Conservation (phyloP, 106 monocot genomes). For the Xerophyta viscosa region DNA sequence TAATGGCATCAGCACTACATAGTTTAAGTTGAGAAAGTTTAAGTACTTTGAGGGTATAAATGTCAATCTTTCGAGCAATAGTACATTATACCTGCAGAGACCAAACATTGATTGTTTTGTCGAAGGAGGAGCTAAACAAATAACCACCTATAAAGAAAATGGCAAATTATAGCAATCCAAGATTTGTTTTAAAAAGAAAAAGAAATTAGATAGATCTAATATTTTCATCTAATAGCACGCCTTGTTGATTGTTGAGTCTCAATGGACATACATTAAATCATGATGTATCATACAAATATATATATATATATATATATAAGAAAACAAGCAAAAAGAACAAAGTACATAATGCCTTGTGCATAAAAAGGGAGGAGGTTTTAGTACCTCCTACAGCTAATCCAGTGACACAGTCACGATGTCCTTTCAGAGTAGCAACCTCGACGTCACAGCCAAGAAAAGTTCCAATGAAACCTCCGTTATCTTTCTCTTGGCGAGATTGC, state of each 20-base stretch:
- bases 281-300: no score
- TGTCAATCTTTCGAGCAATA: not conserved
- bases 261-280: no score
- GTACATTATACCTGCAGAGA: constrained; percentile 67
- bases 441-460: constrained; percentile 10
- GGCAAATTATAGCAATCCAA: not conserved
- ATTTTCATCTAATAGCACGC: no score
- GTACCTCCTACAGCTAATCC: constrained; percentile 90
- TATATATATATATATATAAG: not conserved
- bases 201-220: not conserved
- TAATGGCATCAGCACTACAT: no score
- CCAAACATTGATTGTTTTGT: constrained; percentile 90
- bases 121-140: constrained; percentile 84
- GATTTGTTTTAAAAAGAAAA: not conserved
- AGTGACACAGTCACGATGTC: constrained; percentile 70
- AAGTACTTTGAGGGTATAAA: not conserved
- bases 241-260: no score
- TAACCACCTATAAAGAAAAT: constrained; percentile 74
- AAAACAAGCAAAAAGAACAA: no score
- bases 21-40: no score
- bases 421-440: constrained; percentile 38
- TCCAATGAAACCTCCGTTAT: constrained; percentile 6
- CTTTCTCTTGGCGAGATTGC: constrained; percentile 20
- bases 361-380: not conserved
- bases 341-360: no score